Evolutionary conservation across 2,329 filamentous ascomycete species (phyloP), one percentile per base, ranked within the genome.

Genomic region (Fusarium sp.): DNA sequence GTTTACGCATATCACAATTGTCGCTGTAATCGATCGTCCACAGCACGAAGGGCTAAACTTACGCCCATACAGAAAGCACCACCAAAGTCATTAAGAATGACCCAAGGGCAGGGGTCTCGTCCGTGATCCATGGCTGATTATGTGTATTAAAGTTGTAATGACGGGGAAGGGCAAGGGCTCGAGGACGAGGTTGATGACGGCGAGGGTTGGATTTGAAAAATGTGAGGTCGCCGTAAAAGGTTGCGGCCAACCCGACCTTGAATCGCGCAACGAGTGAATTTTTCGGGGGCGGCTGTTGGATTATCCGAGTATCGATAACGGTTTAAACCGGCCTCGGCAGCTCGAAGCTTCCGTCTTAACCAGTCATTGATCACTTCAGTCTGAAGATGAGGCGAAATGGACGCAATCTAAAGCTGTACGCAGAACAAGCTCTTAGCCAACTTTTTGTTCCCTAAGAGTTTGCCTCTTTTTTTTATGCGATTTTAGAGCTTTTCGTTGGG

Each of bases 51-150:
- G 54, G 49, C 27, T 35, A 33, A 42, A 77, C 93, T 74, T 93
- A 96, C 94, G 78, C 95, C 95, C 95, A 98, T 98, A 81, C 90
- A 92, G 80, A 98, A 98, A 64, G 95, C 96, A 84, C 96, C 96
- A 72, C 96, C 96, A 81, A 98, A 98, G 86, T 99, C 96, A 84
- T 95, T 97, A 76, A 98, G 89, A 74, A 96, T 93, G 80, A 98
- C 95, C 92, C 92, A 98, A 62, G 96, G 96, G 85, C 96, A 98
- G 71, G 96, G 96, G 84, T 98, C 96, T 86, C 96, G 90, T 73
- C 93, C 93, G 88, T 98, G 96, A 90, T 99, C 95, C 93, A 97
- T 96, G 58, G 75, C 65, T 58, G 44, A 55, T 59, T 67, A 55
- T 66, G 54, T 42, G 44, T 62, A 46, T 65, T 66, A 58, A 44